Conservation (phyloP, 495 filamentous ascomycete species). For the Cenococcum geophilum region DNA sequence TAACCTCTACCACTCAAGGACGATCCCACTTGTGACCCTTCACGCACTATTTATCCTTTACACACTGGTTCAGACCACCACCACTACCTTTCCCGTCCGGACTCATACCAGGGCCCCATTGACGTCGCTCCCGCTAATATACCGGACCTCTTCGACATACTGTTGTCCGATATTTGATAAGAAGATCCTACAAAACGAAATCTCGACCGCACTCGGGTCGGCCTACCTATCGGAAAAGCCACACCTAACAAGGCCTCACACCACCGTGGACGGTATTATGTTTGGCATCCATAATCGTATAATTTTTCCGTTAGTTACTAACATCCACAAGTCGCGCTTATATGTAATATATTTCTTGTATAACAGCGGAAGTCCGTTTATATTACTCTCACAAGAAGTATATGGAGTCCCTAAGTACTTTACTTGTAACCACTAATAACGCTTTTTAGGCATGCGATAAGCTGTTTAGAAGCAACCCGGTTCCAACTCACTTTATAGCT, state of each 20-base stretch:
- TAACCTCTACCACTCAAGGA: background rate
- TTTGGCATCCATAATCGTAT: background rate
- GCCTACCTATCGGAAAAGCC: too few species aligned
- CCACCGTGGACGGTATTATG: background rate
- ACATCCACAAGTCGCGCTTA: background rate
- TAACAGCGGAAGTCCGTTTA: background rate
- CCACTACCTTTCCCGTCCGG: background rate
- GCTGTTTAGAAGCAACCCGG: background rate
- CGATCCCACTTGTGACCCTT: background rate
- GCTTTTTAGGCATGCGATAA: background rate
- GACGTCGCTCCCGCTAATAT: background rate
- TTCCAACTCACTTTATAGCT: background rate
- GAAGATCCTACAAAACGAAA: background rate
- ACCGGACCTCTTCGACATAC: background rate
- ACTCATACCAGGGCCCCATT: too few species aligned
- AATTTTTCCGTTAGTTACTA: background rate
- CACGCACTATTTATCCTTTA: background rate
- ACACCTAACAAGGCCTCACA: too few species aligned
- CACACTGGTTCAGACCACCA: background rate
- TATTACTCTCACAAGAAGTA: background rate
- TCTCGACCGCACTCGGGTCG: too few species aligned
- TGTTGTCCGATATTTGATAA: background rate
- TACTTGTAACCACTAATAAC: too few species aligned
- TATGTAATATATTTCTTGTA: background rate
- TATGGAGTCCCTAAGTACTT: background rate